Conservation (phyloP, 2,329 filamentous ascomycete species). For the Fusarium staphyleae region DNA sequence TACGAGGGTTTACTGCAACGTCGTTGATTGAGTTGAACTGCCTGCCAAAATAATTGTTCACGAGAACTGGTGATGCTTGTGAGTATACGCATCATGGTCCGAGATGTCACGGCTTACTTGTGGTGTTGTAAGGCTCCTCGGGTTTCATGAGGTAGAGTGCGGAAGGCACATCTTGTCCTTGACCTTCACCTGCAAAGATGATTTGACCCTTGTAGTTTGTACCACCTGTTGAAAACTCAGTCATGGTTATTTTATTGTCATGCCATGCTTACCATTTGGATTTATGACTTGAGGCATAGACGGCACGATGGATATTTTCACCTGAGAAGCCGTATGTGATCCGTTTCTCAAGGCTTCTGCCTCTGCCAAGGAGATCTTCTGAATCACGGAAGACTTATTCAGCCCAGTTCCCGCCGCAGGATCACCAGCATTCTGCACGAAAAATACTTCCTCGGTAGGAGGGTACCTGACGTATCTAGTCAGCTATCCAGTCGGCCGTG, state of each 20-base stretch:
- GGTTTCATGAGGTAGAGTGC: constrained; percentile 41
- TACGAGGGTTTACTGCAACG: constrained; percentile 59
- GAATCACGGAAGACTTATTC: constrained; percentile 58
- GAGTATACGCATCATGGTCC: background rate
- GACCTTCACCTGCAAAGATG: constrained; percentile 58
- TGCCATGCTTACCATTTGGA: constrained; percentile 53
- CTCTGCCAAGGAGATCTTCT: constrained; percentile 57
- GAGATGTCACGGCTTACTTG: constrained; percentile 42
- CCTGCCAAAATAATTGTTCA: constrained; percentile 67
- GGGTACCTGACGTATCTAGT: constrained; percentile 39
- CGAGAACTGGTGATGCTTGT: constrained; percentile 46
- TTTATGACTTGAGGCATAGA: constrained; percentile 56
- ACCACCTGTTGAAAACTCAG: constrained; percentile 46
- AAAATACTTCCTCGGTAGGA: constrained; percentile 61
- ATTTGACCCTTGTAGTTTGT: constrained; percentile 59
- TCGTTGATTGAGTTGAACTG: constrained; percentile 69
- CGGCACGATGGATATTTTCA: constrained; percentile 52
- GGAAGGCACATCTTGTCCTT: constrained; percentile 48
- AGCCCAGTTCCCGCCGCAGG: constrained; percentile 57
- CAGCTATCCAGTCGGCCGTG: background rate
- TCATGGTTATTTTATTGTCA: fast-evolving
- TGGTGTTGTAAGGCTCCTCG: constrained; percentile 57
- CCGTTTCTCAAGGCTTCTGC: constrained; percentile 44
- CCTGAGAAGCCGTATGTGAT: constrained; percentile 38
- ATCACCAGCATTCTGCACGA: constrained; percentile 60